Evolutionary conservation across 768 basidiomycete species (phyloP), one percentile per base, ranked within the genome.

Genomic region (Mrakia frigida): DNA sequence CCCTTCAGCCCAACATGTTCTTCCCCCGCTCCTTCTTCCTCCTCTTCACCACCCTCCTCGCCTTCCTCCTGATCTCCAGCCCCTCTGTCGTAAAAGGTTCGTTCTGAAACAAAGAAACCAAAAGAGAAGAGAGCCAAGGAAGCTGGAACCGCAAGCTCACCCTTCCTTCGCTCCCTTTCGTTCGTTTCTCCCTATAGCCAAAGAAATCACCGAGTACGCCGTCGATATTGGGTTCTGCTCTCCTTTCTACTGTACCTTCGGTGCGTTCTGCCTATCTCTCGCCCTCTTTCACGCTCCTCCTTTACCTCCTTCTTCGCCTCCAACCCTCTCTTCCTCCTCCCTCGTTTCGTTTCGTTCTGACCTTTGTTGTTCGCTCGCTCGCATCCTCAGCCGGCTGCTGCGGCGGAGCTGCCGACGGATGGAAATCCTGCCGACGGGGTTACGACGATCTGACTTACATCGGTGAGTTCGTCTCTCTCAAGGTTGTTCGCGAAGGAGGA

Each of bases 1-100:
- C 53, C n/a, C 13, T 25, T 56, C 56, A 60, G 28, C 73, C 41
- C 59, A 74, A 35, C 73, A 13, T 50, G 46, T 50, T 50, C 46
- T 50, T 50, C 46, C 16, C 41, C n/a, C 56, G 37, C 43, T 28
- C 25, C 73, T 63, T 35, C 33, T 46, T 28, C 39, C 61, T 31
- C 43, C 61, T 63, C 28, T 23, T 31, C 90, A 98, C 83, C 90
- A 96, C 39, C 88, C 86, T 23, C 91, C 91, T 3, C 98, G 98
- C 82, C 87, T 89, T 18, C 85, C 85, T 77, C 37, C 79, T 97
- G 95, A 59, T 98, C 95, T 81, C 87, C 86, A 25, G 89, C 87
- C 78, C 86, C 86, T 70, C 89, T 97, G 82, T 86, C 98, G 5
- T 98, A 95, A 84, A 14, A 85, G 85, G 76, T 99, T 98, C 82